phyloP scores from a whole-genome alignment of 2,329 filamentous ascomycete species.

The Scolecobasidium constrictum region DNA sequence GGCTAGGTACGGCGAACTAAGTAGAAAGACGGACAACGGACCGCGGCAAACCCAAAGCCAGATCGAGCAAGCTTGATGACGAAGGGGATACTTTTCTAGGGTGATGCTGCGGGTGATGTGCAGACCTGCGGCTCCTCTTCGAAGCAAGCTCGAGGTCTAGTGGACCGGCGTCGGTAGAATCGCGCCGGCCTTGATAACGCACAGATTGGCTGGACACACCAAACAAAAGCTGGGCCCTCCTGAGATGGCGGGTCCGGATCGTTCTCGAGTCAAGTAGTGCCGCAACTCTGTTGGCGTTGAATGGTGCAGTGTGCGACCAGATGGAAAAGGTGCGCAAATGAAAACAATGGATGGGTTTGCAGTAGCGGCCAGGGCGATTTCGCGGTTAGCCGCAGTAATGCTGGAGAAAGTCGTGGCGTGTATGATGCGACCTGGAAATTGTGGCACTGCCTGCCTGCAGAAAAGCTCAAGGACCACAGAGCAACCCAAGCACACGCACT shows the following conservation, averaged over 20 bases:
- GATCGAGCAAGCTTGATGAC: constrained; percentile 18
- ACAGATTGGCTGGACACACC: constrained; percentile 3
- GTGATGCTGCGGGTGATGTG: constrained; percentile 37
- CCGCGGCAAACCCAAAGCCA: constrained; percentile 13
- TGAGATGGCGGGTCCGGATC: background rate
- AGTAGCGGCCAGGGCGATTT: background rate
- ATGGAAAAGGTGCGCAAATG: background rate
- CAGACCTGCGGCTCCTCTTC: constrained; percentile 30
- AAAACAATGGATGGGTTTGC: background rate
- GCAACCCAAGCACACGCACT: background rate
- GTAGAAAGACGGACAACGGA: constrained; percentile 13
- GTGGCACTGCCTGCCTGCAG: background rate
- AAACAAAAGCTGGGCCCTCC: background rate
- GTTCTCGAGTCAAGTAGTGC: background rate
- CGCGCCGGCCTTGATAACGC: constrained; percentile 21
- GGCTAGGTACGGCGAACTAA: constrained; percentile 12
- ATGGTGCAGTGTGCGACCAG: background rate
- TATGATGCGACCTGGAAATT: background rate
- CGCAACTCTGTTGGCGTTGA: background rate
- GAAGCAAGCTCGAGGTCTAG: constrained; percentile 18
- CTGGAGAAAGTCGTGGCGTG: background rate
- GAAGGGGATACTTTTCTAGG: constrained; percentile 18
- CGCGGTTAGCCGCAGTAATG: background rate
- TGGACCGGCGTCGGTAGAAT: constrained; percentile 27
- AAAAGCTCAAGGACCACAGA: background rate